Conservation (phyloP, 768 basidiomycete species). For the Butyriboletus loyo region DNA sequence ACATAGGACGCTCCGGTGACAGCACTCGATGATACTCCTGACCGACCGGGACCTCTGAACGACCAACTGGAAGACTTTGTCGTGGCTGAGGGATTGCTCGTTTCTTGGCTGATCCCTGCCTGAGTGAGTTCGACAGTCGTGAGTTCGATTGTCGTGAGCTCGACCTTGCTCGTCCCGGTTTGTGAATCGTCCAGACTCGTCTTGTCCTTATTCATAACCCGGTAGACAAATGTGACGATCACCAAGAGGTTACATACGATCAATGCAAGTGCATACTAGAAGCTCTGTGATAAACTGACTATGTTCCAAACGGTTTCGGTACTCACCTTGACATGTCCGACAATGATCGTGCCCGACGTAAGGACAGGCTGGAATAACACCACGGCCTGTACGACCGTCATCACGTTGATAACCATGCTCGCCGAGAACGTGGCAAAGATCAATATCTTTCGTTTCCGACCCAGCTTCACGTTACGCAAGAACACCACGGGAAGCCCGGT, state of each 20-base stretch:
- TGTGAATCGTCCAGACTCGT: not conserved
- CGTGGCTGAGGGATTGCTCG: not conserved
- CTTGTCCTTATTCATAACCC: not conserved
- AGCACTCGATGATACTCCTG: not conserved
- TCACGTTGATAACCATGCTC: not conserved
- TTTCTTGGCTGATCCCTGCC: not conserved
- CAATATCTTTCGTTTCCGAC: not conserved
- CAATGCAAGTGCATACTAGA: not conserved
- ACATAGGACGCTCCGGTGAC: not conserved
- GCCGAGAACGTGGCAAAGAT: not conserved
- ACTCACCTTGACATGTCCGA: constrained; percentile 3
- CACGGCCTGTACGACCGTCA: not conserved
- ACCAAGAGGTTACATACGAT: not conserved
- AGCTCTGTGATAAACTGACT: not conserved
- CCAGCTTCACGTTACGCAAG: not conserved
- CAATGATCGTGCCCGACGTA: not conserved
- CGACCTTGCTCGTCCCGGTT: not conserved
- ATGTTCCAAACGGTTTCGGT: not conserved
- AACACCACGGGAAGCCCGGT: constrained; percentile 1
- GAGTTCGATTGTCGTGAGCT: not conserved
- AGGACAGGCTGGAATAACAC: not conserved
- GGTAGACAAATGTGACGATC: not conserved
- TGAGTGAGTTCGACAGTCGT: not conserved
- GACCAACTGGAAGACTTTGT: constrained; percentile 1
- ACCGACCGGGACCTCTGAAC: not conserved